These are phyloP conservation scores for Metschnikowia dekortorum DNA, from an alignment of 805 yeast genomes.

Conservation along the genomic window DNA sequence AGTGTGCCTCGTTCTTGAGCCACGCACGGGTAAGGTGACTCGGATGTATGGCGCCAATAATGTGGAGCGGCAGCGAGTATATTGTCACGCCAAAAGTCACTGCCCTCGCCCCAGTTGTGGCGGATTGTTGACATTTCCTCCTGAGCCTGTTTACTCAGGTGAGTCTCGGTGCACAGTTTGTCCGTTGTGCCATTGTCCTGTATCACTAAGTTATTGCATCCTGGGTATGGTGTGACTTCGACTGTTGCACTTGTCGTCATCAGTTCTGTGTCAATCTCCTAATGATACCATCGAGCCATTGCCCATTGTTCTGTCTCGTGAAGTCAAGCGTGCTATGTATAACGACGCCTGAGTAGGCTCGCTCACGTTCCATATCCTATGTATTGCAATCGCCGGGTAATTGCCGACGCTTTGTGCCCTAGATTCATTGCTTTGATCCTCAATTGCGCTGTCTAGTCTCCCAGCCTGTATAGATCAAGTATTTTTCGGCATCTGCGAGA, in stretches of 20 bases:
- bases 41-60: neutral
- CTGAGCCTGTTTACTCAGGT: neutral
- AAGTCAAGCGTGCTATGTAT: no score
- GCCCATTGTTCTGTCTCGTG: no score
- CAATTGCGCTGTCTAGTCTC: neutral
- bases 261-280: no score
- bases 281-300: no score
- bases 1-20: neutral
- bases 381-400: neutral
- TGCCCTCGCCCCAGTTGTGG: no score
- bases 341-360: neutral
- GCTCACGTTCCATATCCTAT: neutral
- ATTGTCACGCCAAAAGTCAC: no score
- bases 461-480: neutral
- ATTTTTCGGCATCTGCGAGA: neutral
- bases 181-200: neutral
- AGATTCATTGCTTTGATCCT: neutral
- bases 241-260: neutral
- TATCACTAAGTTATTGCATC: neutral
- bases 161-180: neutral
- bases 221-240: neutral
- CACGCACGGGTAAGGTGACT: neutral
- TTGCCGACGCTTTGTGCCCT: neutral
- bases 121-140: neutral
- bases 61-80: no score